phyloP scores from a whole-genome alignment of 2,329 filamentous ascomycete species.

The Hypoxylon sp. region DNA sequence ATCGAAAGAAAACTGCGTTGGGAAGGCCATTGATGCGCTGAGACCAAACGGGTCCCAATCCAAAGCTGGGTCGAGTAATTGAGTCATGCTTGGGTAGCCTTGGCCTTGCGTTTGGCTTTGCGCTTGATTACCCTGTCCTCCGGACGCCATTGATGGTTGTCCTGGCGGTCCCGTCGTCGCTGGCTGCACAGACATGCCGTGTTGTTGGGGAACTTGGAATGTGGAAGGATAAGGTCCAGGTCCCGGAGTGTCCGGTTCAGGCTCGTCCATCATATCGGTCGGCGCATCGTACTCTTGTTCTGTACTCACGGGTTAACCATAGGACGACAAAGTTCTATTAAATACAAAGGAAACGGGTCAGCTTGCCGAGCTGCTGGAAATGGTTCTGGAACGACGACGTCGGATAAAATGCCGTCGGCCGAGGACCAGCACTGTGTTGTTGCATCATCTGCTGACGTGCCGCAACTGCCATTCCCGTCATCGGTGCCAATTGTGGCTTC shows the following conservation, averaged over 20 bases:
- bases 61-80: slow-evolving; percentile 81
- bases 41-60: slow-evolving; percentile 95
- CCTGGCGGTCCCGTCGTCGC: slow-evolving; percentile 58
- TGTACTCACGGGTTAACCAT: slow-evolving; percentile 78
- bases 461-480: slow-evolving; percentile 56
- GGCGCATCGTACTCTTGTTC: slow-evolving; percentile 98
- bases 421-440: slow-evolving; percentile 59
- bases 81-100: slow-evolving; percentile 75
- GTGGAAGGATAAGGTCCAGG: slow-evolving; percentile 75
- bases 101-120: slow-evolving; percentile 54
- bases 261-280: slow-evolving; percentile 88
- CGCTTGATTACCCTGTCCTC: slow-evolving; percentile 52
- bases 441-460: slow-evolving; percentile 57
- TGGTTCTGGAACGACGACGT: slow-evolving; percentile 90
- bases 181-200: slow-evolving; percentile 59
- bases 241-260: slow-evolving; percentile 78
- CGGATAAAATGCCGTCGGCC: slow-evolving; percentile 74
- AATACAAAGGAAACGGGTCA: slow-evolving; percentile 67
- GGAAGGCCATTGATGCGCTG: slow-evolving; percentile 95
- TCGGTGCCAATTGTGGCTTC: slow-evolving; percentile 59
- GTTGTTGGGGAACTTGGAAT: slow-evolving; percentile 63
- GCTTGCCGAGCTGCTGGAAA: slow-evolving; percentile 95
- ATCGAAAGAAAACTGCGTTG: slow-evolving; percentile 84
- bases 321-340: slow-evolving; percentile 75
- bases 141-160: slow-evolving; percentile 56